These are phyloP conservation scores for Podospora comata DNA, from an alignment of 495 filamentous ascomycete species.

Conservation along the genomic window DNA sequence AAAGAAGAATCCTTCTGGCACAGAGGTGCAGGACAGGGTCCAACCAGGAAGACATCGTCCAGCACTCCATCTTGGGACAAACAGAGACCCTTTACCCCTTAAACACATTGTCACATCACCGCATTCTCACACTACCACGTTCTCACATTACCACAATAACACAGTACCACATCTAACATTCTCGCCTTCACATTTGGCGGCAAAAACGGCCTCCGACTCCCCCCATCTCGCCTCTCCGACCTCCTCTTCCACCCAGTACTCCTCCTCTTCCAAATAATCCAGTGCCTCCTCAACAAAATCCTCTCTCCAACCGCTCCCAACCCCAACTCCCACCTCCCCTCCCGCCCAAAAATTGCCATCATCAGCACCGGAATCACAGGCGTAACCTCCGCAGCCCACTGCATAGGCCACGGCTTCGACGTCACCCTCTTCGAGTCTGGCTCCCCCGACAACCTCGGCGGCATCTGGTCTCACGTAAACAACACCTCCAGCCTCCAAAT, in stretches of 20 bases:
- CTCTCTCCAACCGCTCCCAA: conserved; percentile 68
- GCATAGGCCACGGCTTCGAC: conserved; percentile 84
- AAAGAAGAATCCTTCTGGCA: neutral
- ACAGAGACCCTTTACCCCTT: too few species aligned
- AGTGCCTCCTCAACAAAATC: conserved; percentile 61
- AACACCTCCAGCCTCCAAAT: conserved; percentile 80
- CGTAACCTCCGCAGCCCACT: conserved; percentile 77
- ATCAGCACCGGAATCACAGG: conserved; percentile 83
- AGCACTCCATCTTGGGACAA: neutral
- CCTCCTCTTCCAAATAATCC: conserved; percentile 63
- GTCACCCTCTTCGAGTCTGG: conserved; percentile 74
- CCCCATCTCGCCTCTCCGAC: neutral
- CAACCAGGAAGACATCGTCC: neutral
- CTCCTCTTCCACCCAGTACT: conserved; percentile 45
- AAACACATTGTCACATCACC: too few species aligned
- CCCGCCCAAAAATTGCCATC: conserved; percentile 66
- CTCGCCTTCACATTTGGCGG: too few species aligned
- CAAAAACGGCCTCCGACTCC: neutral
- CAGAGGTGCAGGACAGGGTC: neutral
- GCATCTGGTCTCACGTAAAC: conserved; percentile 81
- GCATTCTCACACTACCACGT: too few species aligned
- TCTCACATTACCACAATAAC: too few species aligned
- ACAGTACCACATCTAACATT: too few species aligned
- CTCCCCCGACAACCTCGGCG: conserved; percentile 60
- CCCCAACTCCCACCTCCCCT: conserved; percentile 47